A percentile compares a stretch with the other conserved stretches of the same genome.
phyloP scores from a whole-genome alignment of 2,329 filamentous ascomycete genomes.

The Ophiostoma quercus region DNA sequence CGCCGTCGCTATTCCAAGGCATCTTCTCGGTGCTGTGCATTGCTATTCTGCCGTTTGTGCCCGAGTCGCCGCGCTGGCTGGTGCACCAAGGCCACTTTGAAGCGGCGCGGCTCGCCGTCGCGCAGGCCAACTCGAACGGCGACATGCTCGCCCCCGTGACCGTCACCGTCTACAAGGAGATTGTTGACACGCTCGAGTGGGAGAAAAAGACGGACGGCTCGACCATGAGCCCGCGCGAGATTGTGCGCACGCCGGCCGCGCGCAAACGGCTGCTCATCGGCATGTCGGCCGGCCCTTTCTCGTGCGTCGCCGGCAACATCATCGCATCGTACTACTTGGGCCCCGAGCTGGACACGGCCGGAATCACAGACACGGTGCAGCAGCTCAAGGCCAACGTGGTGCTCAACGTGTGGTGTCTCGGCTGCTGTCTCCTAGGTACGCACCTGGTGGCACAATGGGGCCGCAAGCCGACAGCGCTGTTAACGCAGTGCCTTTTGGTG shows the following conservation, averaged over 20 bases:
- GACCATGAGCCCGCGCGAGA: constrained; percentile 36
- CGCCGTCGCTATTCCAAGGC: constrained; percentile 29
- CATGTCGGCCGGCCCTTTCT: constrained; percentile 33
- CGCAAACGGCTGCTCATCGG: constrained; percentile 39
- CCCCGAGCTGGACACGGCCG: constrained; percentile 41
- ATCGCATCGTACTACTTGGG: constrained; percentile 42
- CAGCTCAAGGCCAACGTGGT: constrained; percentile 47
- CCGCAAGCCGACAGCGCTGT: constrained; percentile 38
- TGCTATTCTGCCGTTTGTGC: constrained; percentile 29
- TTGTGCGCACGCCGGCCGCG: constrained; percentile 35
- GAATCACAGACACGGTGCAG: constrained; percentile 39
- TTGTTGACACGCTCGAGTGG: constrained; percentile 43
- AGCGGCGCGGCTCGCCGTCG: constrained; percentile 40
- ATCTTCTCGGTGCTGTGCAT: constrained; percentile 27
- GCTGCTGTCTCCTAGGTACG: constrained; percentile 44
- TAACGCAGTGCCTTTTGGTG: constrained; percentile 37
- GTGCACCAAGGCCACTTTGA: constrained; percentile 38
- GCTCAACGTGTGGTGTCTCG: constrained; percentile 47
- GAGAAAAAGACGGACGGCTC: constrained; percentile 39
- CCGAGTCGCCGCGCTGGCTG: constrained; percentile 47
- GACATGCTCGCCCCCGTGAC: constrained; percentile 36
- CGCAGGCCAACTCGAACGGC: constrained; percentile 42
- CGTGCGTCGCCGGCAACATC: constrained; percentile 37
- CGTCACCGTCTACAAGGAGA: constrained; percentile 39
- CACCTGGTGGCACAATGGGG: constrained; percentile 41